Conservation (phyloP, 768 basidiomycete species). For the Mrakia blollopis region DNA sequence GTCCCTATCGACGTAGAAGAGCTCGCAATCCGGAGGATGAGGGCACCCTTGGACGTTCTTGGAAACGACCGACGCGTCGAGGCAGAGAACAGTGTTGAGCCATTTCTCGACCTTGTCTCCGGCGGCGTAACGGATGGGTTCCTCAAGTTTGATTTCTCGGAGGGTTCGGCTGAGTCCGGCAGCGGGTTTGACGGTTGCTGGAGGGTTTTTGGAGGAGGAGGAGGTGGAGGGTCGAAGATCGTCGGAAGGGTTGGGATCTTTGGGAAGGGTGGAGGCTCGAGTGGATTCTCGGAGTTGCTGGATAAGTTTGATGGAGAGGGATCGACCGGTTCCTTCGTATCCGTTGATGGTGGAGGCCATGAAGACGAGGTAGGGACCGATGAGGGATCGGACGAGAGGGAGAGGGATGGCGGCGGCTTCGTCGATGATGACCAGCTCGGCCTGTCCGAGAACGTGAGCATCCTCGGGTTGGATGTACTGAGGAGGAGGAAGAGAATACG, state of each 20-base stretch:
- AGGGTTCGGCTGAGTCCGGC: slow-evolving; percentile 54
- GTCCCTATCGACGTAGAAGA: slow-evolving; percentile 92
- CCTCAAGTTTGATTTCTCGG: slow-evolving; percentile 89
- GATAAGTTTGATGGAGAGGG: slow-evolving; percentile 93
- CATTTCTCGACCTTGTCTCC: slow-evolving; percentile 90
- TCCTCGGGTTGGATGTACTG: slow-evolving; percentile 99
- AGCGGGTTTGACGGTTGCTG: slow-evolving; percentile 6
- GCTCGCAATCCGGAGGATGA: slow-evolving; percentile 86
- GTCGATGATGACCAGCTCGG: slow-evolving; percentile 94
- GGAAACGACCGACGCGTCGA: slow-evolving; percentile 69
- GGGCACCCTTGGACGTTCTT: slow-evolving; percentile 65
- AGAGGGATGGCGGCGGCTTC: slow-evolving; percentile 98
- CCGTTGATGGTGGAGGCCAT: slow-evolving; percentile 99
- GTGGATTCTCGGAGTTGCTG: slow-evolving; percentile 92
- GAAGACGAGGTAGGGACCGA: slow-evolving; percentile 93
- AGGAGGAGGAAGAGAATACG: not conserved
- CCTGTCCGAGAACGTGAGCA: slow-evolving; percentile 93
- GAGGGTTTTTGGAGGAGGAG: not conserved
- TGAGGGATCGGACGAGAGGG: slow-evolving; percentile 87
- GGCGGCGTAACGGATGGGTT: slow-evolving; percentile 83
- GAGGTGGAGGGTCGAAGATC: slow-evolving; percentile 19
- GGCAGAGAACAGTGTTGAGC: slow-evolving; percentile 83
- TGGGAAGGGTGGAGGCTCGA: slow-evolving; percentile 35
- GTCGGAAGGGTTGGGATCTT: slow-evolving; percentile 31
- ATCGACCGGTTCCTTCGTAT: slow-evolving; percentile 98